Evolutionary conservation across 2,329 filamentous ascomycete genomes (phyloP), one percentile per base, ranked within the genome.

Genomic region (Didymella lethalis): DNA sequence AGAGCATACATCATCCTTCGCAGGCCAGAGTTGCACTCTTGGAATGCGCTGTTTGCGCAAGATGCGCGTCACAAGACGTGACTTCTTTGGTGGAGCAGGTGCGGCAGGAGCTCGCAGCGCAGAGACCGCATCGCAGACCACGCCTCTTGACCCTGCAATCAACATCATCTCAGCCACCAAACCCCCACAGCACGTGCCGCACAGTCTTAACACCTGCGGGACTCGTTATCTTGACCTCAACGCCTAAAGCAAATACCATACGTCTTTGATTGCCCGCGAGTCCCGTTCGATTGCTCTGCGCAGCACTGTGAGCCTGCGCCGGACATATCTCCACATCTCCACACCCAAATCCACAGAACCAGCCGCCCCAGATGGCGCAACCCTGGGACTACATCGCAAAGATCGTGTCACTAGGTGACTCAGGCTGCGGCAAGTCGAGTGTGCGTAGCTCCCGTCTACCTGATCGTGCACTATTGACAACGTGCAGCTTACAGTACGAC

Each of bases 351-450:
- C 59, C 46, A 56, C 43, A 54, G 59, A 55, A 59, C 57, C 59
- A 51, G 38, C 40, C 40, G 28, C 54, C 45, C 36, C 59, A 64
- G 45, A 83, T 83, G 80, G 72, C 83, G 64, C 85, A 88, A 73
- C 90, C 92, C 79, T 98, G 94, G 94, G 93, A 98, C 82, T 98
- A 96, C 83, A 99, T 98, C 76, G 93, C 94, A 78, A 99, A 99
- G 81, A 91, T 99, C 71, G 94, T 98, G 75, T 96, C 92, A 82
- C 93, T 99, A 73, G 95, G 95, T 78, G 95, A 98, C 82, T 95
- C 91, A 45, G 95, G 93, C 76, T 96, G 92, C 75, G 95, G 95
- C 74, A 99, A 99, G 84, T 96, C 92, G 57, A 87, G 85, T 76
- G 85, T 87, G 79, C 48, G 54, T 46, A 29, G 34, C 48, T 7